Evolutionary conservation across 495 filamentous ascomycete species (phyloP).

Genomic region (Sabuloglossum arenarium): DNA sequence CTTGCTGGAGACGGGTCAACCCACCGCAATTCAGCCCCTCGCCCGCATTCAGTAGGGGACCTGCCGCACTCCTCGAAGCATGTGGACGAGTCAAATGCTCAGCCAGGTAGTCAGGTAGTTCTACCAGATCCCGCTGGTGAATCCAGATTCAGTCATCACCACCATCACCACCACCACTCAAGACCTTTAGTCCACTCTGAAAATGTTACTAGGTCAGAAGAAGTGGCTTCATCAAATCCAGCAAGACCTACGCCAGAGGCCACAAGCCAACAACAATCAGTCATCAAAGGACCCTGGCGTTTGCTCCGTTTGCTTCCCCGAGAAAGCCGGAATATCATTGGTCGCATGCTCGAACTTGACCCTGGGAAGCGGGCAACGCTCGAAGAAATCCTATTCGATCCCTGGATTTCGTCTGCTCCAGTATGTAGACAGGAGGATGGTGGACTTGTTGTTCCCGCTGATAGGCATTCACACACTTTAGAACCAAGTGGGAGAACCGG

Average conservation of each 20-base stretch:
- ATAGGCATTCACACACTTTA: constrained; percentile 38
- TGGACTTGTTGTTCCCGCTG: constrained; percentile 29
- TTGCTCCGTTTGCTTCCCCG: constrained; percentile 78
- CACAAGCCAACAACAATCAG: constrained; percentile 18
- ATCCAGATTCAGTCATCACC: background rate
- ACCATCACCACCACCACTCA: constrained; percentile 13
- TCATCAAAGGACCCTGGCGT: constrained; percentile 84
- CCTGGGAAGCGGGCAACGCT: constrained; percentile 68
- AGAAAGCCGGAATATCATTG: constrained; percentile 76
- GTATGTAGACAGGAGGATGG: constrained; percentile 40
- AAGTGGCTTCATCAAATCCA: constrained; percentile 3
- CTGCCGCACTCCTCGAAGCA: constrained; percentile 11
- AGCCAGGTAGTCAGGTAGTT: background rate
- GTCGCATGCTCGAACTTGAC: constrained; percentile 78
- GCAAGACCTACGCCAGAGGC: background rate
- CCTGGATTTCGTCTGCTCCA: constrained; percentile 62
- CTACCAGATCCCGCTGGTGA: background rate
- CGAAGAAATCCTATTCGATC: constrained; percentile 65
- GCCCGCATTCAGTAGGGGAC: constrained; percentile 7
- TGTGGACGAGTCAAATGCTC: background rate
- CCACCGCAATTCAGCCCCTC: constrained; percentile 11
- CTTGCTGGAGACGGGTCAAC: constrained; percentile 15
- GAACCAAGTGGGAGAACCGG: constrained; percentile 29
- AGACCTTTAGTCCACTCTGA: constrained; percentile 7
- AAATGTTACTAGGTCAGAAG: constrained; percentile 11